Percentiles rank a stretch among this genome's conserved stretches.
phyloP scores from a whole-genome alignment of 495 filamentous ascomycete genomes.

The Geopyxis carbonaria region DNA sequence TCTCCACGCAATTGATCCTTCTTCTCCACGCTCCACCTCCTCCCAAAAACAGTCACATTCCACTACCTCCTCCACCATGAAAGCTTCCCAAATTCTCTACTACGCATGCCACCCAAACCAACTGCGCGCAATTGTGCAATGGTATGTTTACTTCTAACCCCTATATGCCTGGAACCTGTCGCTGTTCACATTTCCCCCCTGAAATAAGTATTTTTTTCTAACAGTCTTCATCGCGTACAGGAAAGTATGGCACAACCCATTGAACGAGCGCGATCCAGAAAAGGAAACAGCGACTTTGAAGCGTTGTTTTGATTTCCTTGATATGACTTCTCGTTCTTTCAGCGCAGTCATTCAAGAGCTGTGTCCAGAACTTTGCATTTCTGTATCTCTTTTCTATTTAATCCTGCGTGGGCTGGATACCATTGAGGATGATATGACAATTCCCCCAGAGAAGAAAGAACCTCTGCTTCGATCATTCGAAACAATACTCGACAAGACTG shows the following conservation, averaged over 20 bases:
- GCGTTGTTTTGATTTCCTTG: conserved; percentile 70
- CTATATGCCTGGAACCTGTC: too few species aligned
- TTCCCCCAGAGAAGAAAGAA: conserved; percentile 63
- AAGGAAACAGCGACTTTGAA: conserved; percentile 58
- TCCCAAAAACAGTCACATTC: background rate
- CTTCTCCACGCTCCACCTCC: background rate
- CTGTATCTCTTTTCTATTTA: conserved; percentile 86
- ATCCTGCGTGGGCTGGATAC: conserved; percentile 82
- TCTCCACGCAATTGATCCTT: too few species aligned
- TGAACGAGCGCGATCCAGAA: conserved; percentile 60
- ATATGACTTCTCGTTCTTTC: conserved; percentile 85
- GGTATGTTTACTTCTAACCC: too few species aligned
- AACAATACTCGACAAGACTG: conserved; percentile 56
- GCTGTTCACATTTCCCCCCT: background rate
- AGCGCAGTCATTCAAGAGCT: conserved; percentile 85
- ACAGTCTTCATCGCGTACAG: conserved; percentile 33
- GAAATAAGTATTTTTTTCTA: background rate
- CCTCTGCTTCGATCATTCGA: conserved; percentile 71
- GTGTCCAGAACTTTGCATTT: conserved; percentile 79
- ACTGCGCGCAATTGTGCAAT: conserved; percentile 79
- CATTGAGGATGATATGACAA: conserved; percentile 96
- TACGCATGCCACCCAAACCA: conserved; percentile 60
- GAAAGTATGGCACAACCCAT: conserved; percentile 91
- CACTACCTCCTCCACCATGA: conserved; percentile 17
- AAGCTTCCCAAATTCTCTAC: conserved; percentile 46